These are phyloP conservation scores for Odonthalia washingtoniensis DNA, from an alignment of 31 red algal species.

Conservation along the genomic window DNA sequence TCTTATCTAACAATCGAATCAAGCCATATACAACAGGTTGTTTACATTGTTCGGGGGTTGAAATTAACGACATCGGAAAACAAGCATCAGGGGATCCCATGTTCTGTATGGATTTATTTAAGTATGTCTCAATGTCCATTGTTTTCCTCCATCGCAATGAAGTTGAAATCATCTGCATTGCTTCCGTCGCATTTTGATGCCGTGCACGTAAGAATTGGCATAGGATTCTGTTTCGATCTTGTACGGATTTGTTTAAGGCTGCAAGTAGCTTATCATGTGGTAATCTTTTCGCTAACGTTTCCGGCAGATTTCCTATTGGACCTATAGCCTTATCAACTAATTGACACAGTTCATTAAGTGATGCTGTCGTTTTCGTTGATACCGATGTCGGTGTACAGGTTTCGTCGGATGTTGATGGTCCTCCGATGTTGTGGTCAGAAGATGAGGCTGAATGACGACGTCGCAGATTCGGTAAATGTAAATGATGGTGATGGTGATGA, in stretches of 20 bases:
- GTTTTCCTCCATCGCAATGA: conserved; percentile 52
- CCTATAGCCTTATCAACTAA: conserved; percentile 48
- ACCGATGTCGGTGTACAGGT: not conserved
- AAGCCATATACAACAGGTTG: conserved; percentile 66
- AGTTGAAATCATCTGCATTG: conserved; percentile 48
- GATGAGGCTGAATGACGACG: not conserved
- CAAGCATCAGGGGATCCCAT: conserved; percentile 45
- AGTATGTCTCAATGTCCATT: conserved; percentile 38
- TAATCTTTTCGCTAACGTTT: not conserved
- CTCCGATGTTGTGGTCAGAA: not conserved
- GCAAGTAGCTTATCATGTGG: conserved; percentile 33
- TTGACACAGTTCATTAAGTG: conserved; percentile 33
- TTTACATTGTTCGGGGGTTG: conserved; percentile 37
- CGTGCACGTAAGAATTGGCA: conserved; percentile 67
- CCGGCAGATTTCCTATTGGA: conserved; percentile 28
- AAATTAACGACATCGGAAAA: conserved; percentile 65
- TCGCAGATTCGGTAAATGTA: not conserved
- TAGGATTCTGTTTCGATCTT: conserved; percentile 41
- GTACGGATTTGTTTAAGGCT: conserved; percentile 24
- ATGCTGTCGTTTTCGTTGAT: not conserved
- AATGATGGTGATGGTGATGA: not conserved
- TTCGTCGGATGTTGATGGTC: not conserved
- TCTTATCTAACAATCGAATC: conserved; percentile 63
- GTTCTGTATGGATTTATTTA: conserved; percentile 29
- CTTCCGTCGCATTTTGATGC: conserved; percentile 47